Evolutionary conservation across 2,329 filamentous ascomycete species (phyloP).

Genomic region (Gaeumannomyces sp.): DNA sequence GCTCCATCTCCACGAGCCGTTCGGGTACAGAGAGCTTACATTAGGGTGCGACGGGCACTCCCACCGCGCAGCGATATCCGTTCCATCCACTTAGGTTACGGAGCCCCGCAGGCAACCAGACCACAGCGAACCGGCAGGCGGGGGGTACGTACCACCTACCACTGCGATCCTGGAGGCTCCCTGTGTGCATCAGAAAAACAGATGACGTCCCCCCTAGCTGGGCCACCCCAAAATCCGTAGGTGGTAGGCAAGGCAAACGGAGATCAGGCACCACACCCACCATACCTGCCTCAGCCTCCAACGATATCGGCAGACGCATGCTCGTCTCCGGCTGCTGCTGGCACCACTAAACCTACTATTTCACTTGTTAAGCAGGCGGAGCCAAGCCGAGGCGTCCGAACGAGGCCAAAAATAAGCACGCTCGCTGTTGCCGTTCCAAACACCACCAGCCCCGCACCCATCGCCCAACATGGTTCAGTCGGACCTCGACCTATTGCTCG

Average conservation of each 20-base stretch:
- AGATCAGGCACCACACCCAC: neutral
- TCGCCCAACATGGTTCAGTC: conserved; percentile 44
- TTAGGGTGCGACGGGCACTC: neutral
- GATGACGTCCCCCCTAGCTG: neutral
- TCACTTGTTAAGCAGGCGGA: neutral
- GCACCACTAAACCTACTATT: neutral
- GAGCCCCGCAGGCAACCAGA: neutral
- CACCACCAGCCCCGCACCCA: neutral
- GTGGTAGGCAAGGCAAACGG: neutral
- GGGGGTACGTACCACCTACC: neutral
- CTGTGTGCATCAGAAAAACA: neutral
- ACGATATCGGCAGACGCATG: neutral
- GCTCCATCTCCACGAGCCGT: neutral
- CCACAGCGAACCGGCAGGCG: neutral
- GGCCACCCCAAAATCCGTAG: neutral
- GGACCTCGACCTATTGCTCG: conserved; percentile 55
- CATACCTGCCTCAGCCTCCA: neutral
- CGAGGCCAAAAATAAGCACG: neutral
- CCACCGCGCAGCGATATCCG: neutral
- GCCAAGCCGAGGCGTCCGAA: neutral
- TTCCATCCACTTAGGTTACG: neutral
- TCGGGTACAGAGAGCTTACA: neutral
- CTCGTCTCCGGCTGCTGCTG: neutral
- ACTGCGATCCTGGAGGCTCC: neutral
- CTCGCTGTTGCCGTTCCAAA: neutral